Percentiles rank a stretch among this genome's conserved stretches.
Conservation (phyloP, 2,329 filamentous ascomycete genomes). For the Paraphoma chrysanthemicola region DNA sequence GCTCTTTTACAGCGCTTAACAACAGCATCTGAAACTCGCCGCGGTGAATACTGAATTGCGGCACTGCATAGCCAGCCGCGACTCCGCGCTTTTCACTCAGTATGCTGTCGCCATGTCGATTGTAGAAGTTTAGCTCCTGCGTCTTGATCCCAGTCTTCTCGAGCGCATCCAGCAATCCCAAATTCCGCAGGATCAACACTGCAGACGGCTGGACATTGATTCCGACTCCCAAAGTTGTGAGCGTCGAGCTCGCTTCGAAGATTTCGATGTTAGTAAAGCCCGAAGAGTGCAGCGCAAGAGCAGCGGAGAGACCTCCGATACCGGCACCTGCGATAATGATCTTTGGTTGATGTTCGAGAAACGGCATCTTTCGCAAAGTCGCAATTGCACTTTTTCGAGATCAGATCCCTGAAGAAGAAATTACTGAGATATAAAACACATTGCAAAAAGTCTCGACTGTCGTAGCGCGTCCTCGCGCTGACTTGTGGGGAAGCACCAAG, state of each 20-base stretch:
- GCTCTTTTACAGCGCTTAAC: constrained; percentile 51
- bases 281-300: constrained; percentile 74
- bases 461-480: background rate
- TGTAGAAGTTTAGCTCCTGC: constrained; percentile 55
- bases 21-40: constrained; percentile 56
- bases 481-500: background rate
- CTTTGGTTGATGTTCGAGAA: constrained; percentile 28
- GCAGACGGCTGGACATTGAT: constrained; percentile 58
- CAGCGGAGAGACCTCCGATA: constrained; percentile 77
- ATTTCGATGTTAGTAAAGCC: constrained; percentile 60
- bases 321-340: constrained; percentile 56
- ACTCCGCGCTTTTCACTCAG: constrained; percentile 52
- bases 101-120: constrained; percentile 53
- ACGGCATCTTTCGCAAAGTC: constrained; percentile 19
- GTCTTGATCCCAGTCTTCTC: constrained; percentile 52
- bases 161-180: constrained; percentile 51
- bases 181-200: constrained; percentile 53
- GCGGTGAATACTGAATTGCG: constrained; percentile 55
- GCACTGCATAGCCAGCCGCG: constrained; percentile 52
- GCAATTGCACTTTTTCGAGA: background rate
- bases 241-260: constrained; percentile 51
- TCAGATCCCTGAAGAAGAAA: background rate
- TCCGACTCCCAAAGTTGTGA: constrained; percentile 54
- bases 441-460: background rate
- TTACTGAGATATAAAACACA: background rate